Evolutionary conservation across 768 basidiomycete genomes (phyloP).

Genomic region (Tubosaeta sp.): DNA sequence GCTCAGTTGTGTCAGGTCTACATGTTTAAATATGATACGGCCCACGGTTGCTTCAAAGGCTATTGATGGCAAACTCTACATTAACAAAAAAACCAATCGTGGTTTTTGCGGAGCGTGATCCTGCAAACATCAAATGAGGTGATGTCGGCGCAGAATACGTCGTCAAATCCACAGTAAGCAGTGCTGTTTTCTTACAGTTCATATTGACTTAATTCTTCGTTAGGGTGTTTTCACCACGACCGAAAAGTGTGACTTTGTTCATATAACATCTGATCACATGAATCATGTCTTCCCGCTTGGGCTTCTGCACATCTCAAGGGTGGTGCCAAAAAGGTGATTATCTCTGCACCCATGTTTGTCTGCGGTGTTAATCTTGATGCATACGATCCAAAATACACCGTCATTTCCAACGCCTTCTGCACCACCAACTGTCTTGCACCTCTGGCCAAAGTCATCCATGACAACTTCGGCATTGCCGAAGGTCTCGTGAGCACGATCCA

Average conservation of each 20-base stretch:
- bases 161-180: conserved; percentile 87
- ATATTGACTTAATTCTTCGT: conserved; percentile 2
- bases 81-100: conserved; percentile 72
- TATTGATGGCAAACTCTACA: conserved; percentile 85
- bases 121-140: conserved; percentile 81
- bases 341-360: conserved; percentile 97
- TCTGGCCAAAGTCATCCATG: conserved; percentile 95
- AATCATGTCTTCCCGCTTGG: conserved; percentile 34
- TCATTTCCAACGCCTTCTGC: conserved; percentile 98
- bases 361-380: conserved; percentile 91
- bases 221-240: conserved; percentile 96
- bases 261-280: conserved; percentile 1
- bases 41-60: conserved; percentile 89
- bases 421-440: conserved; percentile 99
- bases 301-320: conserved; percentile 93
- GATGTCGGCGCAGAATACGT: conserved; percentile 84
- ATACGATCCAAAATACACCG: conserved; percentile 85
- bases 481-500: conserved; percentile 99
- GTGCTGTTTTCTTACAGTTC: neutral
- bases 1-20: conserved; percentile 58
- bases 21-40: conserved; percentile 98
- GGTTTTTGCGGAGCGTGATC: conserved; percentile 85
- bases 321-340: conserved; percentile 99
- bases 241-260: conserved; percentile 58
- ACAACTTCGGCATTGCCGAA: conserved; percentile 95